Base-by-base conservation (phyloP, 2,329 filamentous ascomycete genomes). In the Endothia cerciana region DNA sequence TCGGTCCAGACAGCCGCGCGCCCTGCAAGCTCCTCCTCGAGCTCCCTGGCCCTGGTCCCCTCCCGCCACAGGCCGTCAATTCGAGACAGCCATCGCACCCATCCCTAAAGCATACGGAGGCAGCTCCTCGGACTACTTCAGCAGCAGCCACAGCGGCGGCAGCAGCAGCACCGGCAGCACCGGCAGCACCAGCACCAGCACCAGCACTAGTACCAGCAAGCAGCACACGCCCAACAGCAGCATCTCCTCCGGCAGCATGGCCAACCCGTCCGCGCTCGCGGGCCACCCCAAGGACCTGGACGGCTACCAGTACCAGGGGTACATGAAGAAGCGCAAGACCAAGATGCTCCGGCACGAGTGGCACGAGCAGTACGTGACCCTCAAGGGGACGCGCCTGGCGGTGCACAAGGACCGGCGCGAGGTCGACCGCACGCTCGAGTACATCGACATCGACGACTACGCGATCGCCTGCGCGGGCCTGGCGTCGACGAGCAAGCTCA, bases 241-340 rank as follows among this genome's bases (percentile, higher is more conserved):
- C 56, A 71, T 68, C 28, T 71, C 72, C 49, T 74, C 71, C 58
- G 72, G 77, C 17, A 70, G 73, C 62, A 69, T 75, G 65, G 71
- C 73, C 71, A 70, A 76, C 41, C 55, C 57, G 7, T 68, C 67
- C 30, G 64, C 67, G 40, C 64, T 68, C 47, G 67, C 64, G 11
- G 65, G 65, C 47, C 55, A 67, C 60, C 60, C 65, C 72, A 76
- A 76, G 28, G 76, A 78, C 66, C 74, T 76, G 60, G 80, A 83
- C 62, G 87, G 87, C 65, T 79, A 90, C 69, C 86, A 87, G 41
- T 92, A 94, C 77, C 87, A 91, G 60, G 95, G 95, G 1, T 93
- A 89, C 78, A 97, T 99, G 88, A 94, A 93, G 83, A 97, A 97
- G 83, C 92, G 94, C 74, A 93, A 93, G 81, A 96, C 91, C 41